phyloP scores from a whole-genome alignment of 139 green algal species.

The Gonium pectorale region DNA sequence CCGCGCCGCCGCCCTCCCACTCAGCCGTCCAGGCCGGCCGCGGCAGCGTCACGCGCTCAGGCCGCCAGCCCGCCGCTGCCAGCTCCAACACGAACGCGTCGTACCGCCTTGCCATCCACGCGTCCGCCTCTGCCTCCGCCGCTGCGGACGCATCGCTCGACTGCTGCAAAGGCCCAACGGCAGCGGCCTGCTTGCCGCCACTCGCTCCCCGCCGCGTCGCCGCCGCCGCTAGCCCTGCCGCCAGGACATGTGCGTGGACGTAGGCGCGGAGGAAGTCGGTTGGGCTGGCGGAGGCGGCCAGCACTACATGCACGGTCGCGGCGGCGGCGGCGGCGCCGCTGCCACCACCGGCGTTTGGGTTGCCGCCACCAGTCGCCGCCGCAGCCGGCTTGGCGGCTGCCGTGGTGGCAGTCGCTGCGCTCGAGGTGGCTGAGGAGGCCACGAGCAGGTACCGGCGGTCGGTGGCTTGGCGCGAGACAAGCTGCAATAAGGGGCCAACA shows the following conservation, averaged over 20 bases:
- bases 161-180: too few relatives aligned
- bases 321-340: too few relatives aligned
- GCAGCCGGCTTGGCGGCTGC: too few relatives aligned
- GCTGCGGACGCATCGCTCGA: too few relatives aligned
- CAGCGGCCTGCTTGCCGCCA: too few relatives aligned
- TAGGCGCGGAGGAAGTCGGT: slow-evolving; percentile 42
- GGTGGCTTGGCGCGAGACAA: background rate
- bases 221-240: background rate
- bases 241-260: slow-evolving; percentile 39
- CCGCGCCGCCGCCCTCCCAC: too few relatives aligned
- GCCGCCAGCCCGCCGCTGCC: slow-evolving; percentile 50
- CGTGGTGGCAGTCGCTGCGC: background rate
- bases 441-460: slow-evolving; percentile 12
- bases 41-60: slow-evolving; percentile 52
- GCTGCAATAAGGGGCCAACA: background rate
- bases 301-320: slow-evolving; percentile 44
- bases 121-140: slow-evolving; percentile 2
- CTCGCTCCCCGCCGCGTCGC: too few relatives aligned
- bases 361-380: too few relatives aligned
- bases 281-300: background rate
- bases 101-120: slow-evolving; percentile 16
- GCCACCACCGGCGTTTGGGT: too few relatives aligned
- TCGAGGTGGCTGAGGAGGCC: background rate
- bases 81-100: slow-evolving; percentile 38
- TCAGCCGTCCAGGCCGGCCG: slow-evolving; percentile 47